phyloP scores from a whole-genome alignment of 352 stramenopile species.

The Globisporangium camurandrum region DNA sequence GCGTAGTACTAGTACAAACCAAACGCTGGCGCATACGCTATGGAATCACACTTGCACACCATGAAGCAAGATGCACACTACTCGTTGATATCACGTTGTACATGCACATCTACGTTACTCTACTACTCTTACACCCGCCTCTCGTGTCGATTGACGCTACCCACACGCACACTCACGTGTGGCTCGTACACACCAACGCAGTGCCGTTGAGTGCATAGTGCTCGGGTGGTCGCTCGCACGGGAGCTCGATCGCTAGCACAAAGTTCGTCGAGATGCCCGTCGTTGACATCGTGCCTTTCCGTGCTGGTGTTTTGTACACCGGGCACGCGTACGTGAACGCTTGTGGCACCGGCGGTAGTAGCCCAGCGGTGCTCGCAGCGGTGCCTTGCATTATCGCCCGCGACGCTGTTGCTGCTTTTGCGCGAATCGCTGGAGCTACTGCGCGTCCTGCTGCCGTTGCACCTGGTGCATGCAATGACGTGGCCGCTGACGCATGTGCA shows the following conservation, averaged over 20 bases:
- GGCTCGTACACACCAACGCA: conserved; percentile 73
- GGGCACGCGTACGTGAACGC: conserved; percentile 75
- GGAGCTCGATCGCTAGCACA: conserved; percentile 85
- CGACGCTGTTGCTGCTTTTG: no score
- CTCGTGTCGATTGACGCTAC: no score
- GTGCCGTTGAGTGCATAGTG: conserved; percentile 89
- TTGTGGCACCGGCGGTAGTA: no score
- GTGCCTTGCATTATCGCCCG: no score
- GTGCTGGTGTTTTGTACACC: conserved; percentile 87
- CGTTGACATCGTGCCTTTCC: conserved; percentile 88
- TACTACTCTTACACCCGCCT: neutral
- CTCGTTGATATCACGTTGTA: neutral
- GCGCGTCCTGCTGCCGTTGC: neutral
- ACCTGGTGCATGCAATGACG: neutral
- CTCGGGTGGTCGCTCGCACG: conserved; percentile 56
- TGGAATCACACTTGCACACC: neutral
- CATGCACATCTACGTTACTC: neutral
- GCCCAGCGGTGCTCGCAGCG: no score
- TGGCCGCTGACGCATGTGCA: no score
- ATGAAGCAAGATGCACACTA: neutral
- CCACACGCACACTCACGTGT: conserved; percentile 7
- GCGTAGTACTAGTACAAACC: no score
- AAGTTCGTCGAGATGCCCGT: conserved; percentile 93
- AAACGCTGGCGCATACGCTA: no score
- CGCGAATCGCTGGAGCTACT: no score